Percentiles rank a stretch among this genome's conserved stretches.
Evolutionary conservation across 176 grass and related monocot species (phyloP).

Genomic region (Musa troglodytarum): DNA sequence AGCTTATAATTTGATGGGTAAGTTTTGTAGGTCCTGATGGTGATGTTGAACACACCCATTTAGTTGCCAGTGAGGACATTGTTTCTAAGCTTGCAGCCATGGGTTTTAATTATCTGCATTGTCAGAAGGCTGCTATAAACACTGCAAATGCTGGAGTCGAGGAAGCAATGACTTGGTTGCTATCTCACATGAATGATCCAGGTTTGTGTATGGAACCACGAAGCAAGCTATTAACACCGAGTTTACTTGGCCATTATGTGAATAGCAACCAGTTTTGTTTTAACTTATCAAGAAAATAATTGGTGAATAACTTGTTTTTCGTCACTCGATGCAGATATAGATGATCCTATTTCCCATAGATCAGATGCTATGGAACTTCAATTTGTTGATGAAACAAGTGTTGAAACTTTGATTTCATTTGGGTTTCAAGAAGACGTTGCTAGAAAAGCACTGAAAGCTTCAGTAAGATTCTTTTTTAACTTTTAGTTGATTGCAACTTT

Average conservation of each 20-base stretch:
- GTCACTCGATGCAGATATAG: constrained; percentile 56
- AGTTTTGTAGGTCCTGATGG: constrained; percentile 38
- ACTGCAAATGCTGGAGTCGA: constrained; percentile 82
- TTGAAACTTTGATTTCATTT: constrained; percentile 87
- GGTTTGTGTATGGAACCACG: constrained; percentile 27
- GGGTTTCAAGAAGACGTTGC: constrained; percentile 86
- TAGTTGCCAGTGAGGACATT: constrained; percentile 73
- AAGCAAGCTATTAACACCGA: not conserved
- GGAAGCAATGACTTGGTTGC: constrained; percentile 92
- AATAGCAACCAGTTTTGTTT: not conserved
- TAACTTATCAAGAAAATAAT: constrained; percentile 6
- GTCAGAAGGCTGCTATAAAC: constrained; percentile 94
- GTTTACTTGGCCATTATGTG: not conserved
- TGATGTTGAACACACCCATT: constrained; percentile 33
- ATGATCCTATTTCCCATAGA: constrained; percentile 68
- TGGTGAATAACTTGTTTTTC: not conserved
- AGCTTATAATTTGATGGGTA: not conserved
- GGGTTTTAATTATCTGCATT: constrained; percentile 91
- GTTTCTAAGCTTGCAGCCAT: constrained; percentile 81
- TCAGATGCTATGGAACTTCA: constrained; percentile 19
- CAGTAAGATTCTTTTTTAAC: constrained; percentile 44
- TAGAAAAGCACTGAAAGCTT: constrained; percentile 76
- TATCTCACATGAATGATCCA: constrained; percentile 92
- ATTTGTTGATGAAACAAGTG: constrained; percentile 70
- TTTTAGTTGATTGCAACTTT: no score